Base-by-base conservation (phyloP, 441 rosid genomes). In the Euphorbia schlechtendalii region DNA sequence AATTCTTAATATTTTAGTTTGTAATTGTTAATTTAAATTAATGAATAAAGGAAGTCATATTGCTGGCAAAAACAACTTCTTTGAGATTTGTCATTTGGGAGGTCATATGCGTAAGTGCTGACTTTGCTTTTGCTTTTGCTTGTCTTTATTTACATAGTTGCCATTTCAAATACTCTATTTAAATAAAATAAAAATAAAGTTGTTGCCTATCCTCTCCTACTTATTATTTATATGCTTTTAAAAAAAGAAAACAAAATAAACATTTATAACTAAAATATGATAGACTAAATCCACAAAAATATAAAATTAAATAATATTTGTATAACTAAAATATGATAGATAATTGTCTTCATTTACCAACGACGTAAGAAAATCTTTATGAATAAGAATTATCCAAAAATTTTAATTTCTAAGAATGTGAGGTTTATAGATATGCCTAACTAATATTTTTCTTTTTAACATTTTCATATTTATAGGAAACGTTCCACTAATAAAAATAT, bases 51-150 rank as follows among this genome's bases (percentile, higher is more conserved):
- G n/a, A 46, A 28, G 24, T 24, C 8, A 55, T 15, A 51, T 52
- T 14, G 59, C 46, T 20, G 53, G 55, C 28, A 36, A 25, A 43
- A 66, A 18, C 59, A 51, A 32, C 21, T 66, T 3, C 30, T 38
- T 4, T 38, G 15, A 3, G 14, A 0, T 59, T 38, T 18, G 25
- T n/a, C 30, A 45, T 5, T 51, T n/a, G 25, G 55, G 55, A 51
- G 48, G 13, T 0, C 11, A 30, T 25, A 25, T 53, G 51, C 54
- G 55, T 41, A 65, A 65, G 69, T 45, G 69, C 69, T 65, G 53
- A 45, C 43, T 63, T 36, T 27, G 56, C 24, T n/a, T n/a, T n/a
- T n/a, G n/a, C 40, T 3, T 21, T 63, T 18, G 24, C 11, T 30
- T 63, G 57, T 51, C 57, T 49, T 63, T 25, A 63, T 49, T 40